Evolutionary conservation across 805 yeast species (phyloP), one percentile per base, ranked within the genome.

Genomic region (Candida xiaguanensis): DNA sequence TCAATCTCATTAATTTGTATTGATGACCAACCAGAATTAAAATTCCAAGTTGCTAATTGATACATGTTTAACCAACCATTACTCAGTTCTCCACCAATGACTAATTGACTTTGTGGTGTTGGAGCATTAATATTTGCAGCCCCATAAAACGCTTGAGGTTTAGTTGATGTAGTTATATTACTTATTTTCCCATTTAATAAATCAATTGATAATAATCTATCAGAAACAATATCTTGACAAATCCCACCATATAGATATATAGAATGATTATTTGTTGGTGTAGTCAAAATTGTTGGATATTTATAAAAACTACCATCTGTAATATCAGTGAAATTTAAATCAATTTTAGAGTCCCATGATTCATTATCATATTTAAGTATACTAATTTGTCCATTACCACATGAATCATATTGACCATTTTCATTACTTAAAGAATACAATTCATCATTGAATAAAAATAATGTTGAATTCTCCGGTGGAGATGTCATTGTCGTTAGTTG

Each of bases 21-120:
- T 53, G 78, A 84, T 3, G 85, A 72, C 95, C 95, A 86, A 0
- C 74, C 74, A 7, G 85, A 62, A 35, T 68, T 65, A 44, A 77
- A 78, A 48, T 79, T 80, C 85, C 89, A 84, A 2, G 82, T 58
- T 0, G 93, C 91, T 14, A 83, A 61, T 57, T 85, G 93, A 48
- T 72, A 72, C 80, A 85, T 75, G 45, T 77, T 74, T 25, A 84
- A 74, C 88, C 90, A 84, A 0, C 88, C 88, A 2, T 61, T 50
- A 5, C 55, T 49, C 2, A 85, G 73, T 38, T 66, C 67, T 2
- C 95, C 95, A 0, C 93, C 95, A 30, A 85, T 62, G 2, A 85
- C 55, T 25, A 80, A 56, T 45, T 69, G 75, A 3, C 74, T 62
- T 38, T 62, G 69, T 8, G 76, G 69, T 22, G 65, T 55, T 16